These are phyloP conservation scores for Tricholoma bakamatsutake DNA, from an alignment of 768 basidiomycete genomes.

Conservation along the genomic window DNA sequence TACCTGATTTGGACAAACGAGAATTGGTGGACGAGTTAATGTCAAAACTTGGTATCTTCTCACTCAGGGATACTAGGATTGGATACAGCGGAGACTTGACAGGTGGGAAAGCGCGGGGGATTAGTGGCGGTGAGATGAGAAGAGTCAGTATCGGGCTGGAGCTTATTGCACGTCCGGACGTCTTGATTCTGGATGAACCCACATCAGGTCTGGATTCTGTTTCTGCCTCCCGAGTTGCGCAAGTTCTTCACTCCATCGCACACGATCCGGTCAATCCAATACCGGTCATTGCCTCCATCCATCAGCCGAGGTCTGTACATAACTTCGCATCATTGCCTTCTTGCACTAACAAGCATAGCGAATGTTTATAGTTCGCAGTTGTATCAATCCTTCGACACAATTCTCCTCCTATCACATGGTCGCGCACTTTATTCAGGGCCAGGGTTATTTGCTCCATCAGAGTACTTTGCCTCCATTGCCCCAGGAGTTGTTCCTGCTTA, in stretches of 20 bases:
- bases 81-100: slow-evolving; percentile 48
- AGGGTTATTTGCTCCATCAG: slow-evolving; percentile 64
- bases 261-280: slow-evolving; percentile 63
- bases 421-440: slow-evolving; percentile 74
- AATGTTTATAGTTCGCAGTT: slow-evolving; percentile 55
- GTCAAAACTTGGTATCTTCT: slow-evolving; percentile 69
- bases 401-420: slow-evolving; percentile 75
- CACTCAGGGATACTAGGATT: slow-evolving; percentile 67
- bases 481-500: slow-evolving; percentile 40
- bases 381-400: slow-evolving; percentile 80
- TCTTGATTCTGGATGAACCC: slow-evolving; percentile 86
- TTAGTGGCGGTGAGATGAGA: slow-evolving; percentile 89
- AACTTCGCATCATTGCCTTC: not conserved
- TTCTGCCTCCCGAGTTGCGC: slow-evolving; percentile 76
- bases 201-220: slow-evolving; percentile 82
- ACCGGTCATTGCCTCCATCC: slow-evolving; percentile 81
- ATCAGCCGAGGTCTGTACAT: slow-evolving; percentile 67
- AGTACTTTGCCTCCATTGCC: slow-evolving; percentile 52
- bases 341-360: not conserved
- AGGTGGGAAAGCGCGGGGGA: slow-evolving; percentile 69
- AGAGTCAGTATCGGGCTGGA: slow-evolving; percentile 89
- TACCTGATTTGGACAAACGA: slow-evolving; percentile 55
- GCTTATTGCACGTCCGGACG: slow-evolving; percentile 77
- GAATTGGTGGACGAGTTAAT: slow-evolving; percentile 66
- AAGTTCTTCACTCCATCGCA: slow-evolving; percentile 70